phyloP scores from a whole-genome alignment of 2,329 filamentous ascomycete species.

The Acarospora socialis region DNA sequence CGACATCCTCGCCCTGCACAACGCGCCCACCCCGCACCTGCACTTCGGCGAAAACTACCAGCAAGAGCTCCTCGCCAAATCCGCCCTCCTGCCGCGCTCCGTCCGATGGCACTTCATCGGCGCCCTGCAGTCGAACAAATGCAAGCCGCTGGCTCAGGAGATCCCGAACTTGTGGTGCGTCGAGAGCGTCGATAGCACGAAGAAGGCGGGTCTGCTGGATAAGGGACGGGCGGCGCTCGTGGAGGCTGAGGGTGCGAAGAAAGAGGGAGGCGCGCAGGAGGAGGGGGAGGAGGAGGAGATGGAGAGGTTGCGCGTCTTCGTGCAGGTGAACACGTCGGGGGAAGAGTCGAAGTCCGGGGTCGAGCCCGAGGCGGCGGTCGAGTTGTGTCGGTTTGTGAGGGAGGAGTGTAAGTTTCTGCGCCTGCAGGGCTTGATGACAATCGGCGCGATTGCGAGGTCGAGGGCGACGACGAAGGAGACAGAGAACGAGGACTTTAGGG shows the following conservation, averaged over 20 bases:
- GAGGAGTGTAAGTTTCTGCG: conserved; percentile 58
- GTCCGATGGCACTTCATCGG: conserved; percentile 97
- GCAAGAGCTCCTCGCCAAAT: conserved; percentile 79
- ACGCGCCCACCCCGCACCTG: conserved; percentile 41
- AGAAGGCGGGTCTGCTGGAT: conserved; percentile 75
- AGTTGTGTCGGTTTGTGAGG: conserved; percentile 55
- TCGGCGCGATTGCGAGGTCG: conserved; percentile 82
- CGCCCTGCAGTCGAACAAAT: conserved; percentile 85
- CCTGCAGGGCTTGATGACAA: conserved; percentile 85
- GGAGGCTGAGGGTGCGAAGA: conserved; percentile 23
- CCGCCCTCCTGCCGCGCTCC: conserved; percentile 56
- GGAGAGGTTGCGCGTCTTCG: conserved; percentile 53
- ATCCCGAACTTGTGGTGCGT: conserved; percentile 86
- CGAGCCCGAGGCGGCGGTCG: conserved; percentile 47
- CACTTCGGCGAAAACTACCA: conserved; percentile 98
- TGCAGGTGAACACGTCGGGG: conserved; percentile 91
- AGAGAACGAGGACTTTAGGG: conserved; percentile 84
- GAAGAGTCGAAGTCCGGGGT: conserved; percentile 78
- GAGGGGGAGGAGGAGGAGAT: conserved; percentile 14
- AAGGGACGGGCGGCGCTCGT: conserved; percentile 53
- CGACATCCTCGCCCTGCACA: conserved; percentile 75
- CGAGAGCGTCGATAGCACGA: conserved; percentile 72
- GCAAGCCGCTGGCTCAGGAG: conserved; percentile 64
- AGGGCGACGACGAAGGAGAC: conserved; percentile 55
- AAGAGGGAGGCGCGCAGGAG: conserved; percentile 24